phyloP scores from a whole-genome alignment of 2,329 filamentous ascomycete genomes.

The Grosmannia penicillata region DNA sequence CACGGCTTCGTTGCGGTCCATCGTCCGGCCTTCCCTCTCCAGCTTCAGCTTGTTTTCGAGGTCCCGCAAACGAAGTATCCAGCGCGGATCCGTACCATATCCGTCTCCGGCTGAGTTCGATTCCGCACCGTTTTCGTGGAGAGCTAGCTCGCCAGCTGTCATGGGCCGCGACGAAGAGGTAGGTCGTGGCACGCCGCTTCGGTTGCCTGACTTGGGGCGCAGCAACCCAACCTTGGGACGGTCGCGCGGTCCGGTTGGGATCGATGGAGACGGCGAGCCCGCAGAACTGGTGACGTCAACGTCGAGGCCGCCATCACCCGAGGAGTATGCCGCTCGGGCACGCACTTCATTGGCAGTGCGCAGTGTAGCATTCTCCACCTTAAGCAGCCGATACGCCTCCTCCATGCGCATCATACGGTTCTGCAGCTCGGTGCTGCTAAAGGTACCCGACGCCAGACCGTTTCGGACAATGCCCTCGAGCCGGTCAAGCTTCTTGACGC shows the following conservation, averaged over 20 bases:
- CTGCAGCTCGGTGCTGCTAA: constrained; percentile 23
- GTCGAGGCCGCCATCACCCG: constrained; percentile 18
- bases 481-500: constrained; percentile 73
- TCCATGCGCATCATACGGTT: constrained; percentile 38
- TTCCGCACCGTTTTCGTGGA: constrained; percentile 6
- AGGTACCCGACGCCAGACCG: constrained; percentile 34
- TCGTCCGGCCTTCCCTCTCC: constrained; percentile 70
- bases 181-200: constrained; percentile 11
- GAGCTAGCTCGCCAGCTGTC: constrained; percentile 14
- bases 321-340: constrained; percentile 28
- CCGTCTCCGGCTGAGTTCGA: background rate
- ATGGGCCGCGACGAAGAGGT: constrained; percentile 11
- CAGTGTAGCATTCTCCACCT: constrained; percentile 55
- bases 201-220: constrained; percentile 9
- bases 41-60: constrained; percentile 79
- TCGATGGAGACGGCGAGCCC: constrained; percentile 36
- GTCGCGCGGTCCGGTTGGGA: constrained; percentile 39
- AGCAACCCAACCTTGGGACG: constrained; percentile 14
- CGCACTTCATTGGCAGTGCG: constrained; percentile 47
- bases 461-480: constrained; percentile 68
- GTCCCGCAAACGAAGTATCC: constrained; percentile 75
- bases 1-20: constrained; percentile 72
- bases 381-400: constrained; percentile 46
- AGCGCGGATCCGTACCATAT: constrained; percentile 47
- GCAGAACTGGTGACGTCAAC: constrained; percentile 16